Evolutionary conservation across 352 stramenopile genomes (phyloP), one percentile per base, ranked within the genome.

Genomic region (Globisporangium paddicum): DNA sequence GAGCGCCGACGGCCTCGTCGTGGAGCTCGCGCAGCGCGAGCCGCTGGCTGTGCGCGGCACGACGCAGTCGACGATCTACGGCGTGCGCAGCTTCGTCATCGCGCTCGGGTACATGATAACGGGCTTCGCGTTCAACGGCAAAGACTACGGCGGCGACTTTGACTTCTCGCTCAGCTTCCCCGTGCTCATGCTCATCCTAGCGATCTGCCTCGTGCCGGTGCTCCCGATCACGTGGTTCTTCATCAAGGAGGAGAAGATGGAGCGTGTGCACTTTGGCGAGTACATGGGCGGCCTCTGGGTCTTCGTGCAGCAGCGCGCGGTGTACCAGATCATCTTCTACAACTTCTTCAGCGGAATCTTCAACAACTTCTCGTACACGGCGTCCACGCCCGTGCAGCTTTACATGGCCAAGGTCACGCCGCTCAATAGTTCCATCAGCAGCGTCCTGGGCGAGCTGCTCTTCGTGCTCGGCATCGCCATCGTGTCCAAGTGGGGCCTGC

Each of bases 21-120:
- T 85, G 21, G 73, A 87, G 32, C 62, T 84, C 3, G 77, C 77
- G 2, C 77, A 87, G 47, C 72, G 77, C n/a, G 77, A 87, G 44
- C 72, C 72, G 2, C 21, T 73, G n/a, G 73, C 68, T 3, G 74
- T 77, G 40, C 74, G 77, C 40, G 77, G 72, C 44, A 79, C 74
- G 48, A 85, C 73, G 0, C 77, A 87, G 47, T 80, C 77, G 16
- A 63, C 52, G 18, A 79, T 87, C 51, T 87, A 87, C 62, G 66
- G 60, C 14, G 55, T 77, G 2, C 74, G 73, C 10, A 83, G 72
- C 3, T 51, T 83, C 0, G 72, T 84, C 38, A 60, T 77, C 5
- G 77, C 69, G 1, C 30, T 85, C n/a, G 69, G 71, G 3, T 66
- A 72, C 40, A 56, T 83, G 16, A 46, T 77, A 19, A 73, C 68